Base-by-base conservation (phyloP, 2,329 filamentous ascomycete genomes). In the Claviceps arundinis region DNA sequence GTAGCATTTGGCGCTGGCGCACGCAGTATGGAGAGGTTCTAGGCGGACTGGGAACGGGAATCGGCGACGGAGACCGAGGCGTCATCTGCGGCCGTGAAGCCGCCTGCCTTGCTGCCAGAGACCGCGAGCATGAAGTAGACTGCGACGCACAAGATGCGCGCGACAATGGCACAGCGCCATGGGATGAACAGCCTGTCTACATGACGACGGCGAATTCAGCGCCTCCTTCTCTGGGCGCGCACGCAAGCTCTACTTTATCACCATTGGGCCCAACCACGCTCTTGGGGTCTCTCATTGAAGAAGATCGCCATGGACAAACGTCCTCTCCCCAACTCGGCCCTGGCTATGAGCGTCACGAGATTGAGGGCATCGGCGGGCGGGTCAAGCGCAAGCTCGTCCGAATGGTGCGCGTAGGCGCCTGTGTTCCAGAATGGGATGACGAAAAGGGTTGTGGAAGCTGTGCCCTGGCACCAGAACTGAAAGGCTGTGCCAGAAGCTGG, bases 381-480 rank as follows among this genome's bases (percentile, higher is more conserved):
- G 81, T 96, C 50, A 95, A 95, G 73, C 86, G 84, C 55, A 95
- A 91, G 69, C 75, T 86, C n/a, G 87, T 93, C 60, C 84, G 84
- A 61, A 84, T 88, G 70, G 81, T 94, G 5, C 78, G 77, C 54
- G 82, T 96, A 0, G 91, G 90, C 1, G 86, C 85, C 4, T 88
- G 85, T 56, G 91, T 96, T 13, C 85, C 85, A 56, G 88, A 95
- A 64, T 89, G 84, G 70, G 85, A 87, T 57, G 88, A 91, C 62
- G 88, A 94, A 67, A 76, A 78, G 52, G 77, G 77, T 38, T 74
- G 54, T 2, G 61, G 76, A 7, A 81, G 80, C 4, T 74, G 76
- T 53, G 84, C 85, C 58, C 71, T 96, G 26, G 75, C 75, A 16
- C 72, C 84, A 24, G 91, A 97, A 67, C 76, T 83, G 51, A 73